phyloP scores from a whole-genome alignment of 495 filamentous ascomycete genomes.

The Talaromyces trachyspermus region DNA sequence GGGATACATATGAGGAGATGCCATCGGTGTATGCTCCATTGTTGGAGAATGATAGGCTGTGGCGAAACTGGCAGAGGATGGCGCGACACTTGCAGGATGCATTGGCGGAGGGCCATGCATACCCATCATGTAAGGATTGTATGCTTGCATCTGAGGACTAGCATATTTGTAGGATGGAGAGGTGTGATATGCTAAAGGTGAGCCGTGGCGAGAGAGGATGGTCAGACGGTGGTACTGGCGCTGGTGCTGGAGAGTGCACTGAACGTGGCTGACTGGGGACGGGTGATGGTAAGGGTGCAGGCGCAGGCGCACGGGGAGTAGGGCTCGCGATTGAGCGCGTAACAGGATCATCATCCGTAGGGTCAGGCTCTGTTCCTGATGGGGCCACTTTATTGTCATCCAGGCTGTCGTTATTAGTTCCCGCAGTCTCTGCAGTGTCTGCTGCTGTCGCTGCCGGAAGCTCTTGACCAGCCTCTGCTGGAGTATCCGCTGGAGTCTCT shows the following conservation, averaged over 20 bases:
- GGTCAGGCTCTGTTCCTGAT: no score
- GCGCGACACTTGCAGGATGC: slow-evolving; percentile 13
- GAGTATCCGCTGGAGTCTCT: no score
- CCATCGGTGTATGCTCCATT: slow-evolving; percentile 26
- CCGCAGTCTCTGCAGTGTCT: no score
- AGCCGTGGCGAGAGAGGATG: slow-evolving; percentile 13
- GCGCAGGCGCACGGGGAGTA: slow-evolving; percentile 14
- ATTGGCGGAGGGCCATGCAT: slow-evolving; percentile 16
- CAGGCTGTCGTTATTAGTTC: no score
- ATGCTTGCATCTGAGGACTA: slow-evolving; percentile 15
- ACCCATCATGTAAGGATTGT: slow-evolving; percentile 34
- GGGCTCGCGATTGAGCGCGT: background rate
- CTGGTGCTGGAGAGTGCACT: slow-evolving; percentile 16
- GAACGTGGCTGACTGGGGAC: slow-evolving; percentile 20
- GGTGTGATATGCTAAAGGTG: slow-evolving; percentile 8
- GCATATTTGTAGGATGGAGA: slow-evolving; percentile 27
- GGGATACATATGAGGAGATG: slow-evolving; percentile 32
- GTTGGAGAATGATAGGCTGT: slow-evolving; percentile 30
- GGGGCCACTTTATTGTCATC: no score
- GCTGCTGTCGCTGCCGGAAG: no score
- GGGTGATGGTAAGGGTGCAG: slow-evolving; percentile 26
- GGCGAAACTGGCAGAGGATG: slow-evolving; percentile 22
- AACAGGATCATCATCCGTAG: no score
- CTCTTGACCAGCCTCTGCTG: no score
- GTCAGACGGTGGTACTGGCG: slow-evolving; percentile 16